phyloP scores from a whole-genome alignment of 306 rosid genomes.

The Gillenia trifoliata region DNA sequence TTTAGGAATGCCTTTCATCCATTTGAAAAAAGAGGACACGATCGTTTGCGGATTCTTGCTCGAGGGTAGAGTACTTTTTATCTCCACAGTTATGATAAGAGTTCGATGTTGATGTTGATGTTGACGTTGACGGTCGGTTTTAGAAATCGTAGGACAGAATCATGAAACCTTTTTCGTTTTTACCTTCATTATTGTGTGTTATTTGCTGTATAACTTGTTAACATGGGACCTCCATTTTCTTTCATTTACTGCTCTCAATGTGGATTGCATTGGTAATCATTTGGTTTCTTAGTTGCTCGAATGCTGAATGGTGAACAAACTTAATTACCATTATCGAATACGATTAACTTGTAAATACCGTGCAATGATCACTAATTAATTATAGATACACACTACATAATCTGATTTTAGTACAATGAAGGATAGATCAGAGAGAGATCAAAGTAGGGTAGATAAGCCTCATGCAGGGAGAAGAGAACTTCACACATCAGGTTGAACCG shows the following conservation, averaged over 20 bases:
- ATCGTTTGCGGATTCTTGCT: neutral
- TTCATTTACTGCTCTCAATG: neutral
- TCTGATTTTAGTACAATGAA: neutral
- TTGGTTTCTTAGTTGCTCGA: neutral
- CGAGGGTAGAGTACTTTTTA: neutral
- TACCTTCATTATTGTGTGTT: neutral
- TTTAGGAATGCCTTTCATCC: neutral
- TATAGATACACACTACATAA: neutral
- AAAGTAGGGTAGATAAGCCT: conserved; percentile 6
- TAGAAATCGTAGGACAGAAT: neutral
- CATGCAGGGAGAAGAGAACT: conserved; percentile 19
- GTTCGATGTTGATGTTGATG: neutral
- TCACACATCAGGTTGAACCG: conserved; percentile 51
- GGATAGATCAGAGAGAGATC: neutral
- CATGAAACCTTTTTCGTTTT: neutral
- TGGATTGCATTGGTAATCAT: neutral
- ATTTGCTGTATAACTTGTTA: neutral
- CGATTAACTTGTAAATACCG: neutral
- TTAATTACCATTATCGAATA: neutral
- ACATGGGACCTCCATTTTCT: neutral
- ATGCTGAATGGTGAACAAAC: neutral
- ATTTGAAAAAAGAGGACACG: neutral
- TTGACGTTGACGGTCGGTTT: neutral
- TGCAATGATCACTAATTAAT: conserved; percentile 4
- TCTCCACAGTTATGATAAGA: neutral